Conservation (phyloP, 2,329 filamentous ascomycete genomes). For the Sporothrix inflata region DNA sequence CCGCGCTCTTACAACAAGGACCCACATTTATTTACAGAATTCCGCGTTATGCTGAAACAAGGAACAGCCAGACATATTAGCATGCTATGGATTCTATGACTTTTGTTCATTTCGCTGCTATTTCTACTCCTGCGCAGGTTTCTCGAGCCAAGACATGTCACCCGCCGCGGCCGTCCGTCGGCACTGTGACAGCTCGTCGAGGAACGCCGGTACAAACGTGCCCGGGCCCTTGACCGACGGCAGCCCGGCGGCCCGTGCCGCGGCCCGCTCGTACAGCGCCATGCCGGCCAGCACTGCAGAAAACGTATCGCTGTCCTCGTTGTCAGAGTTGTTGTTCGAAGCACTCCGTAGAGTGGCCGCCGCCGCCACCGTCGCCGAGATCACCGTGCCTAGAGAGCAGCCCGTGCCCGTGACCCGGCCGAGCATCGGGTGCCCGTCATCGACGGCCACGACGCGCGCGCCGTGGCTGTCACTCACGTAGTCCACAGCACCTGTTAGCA, state of each 20-base stretch:
- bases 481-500: slow-evolving; percentile 82
- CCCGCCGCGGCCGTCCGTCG: slow-evolving; percentile 28
- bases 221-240: slow-evolving; percentile 75
- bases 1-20: background rate
- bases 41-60: background rate
- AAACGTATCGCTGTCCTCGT: slow-evolving; percentile 59
- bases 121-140: no score
- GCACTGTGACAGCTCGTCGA: slow-evolving; percentile 68
- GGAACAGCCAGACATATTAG: background rate
- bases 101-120: background rate
- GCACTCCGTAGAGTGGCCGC: slow-evolving; percentile 42
- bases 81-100: background rate
- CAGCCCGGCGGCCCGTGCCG: slow-evolving; percentile 68
- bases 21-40: background rate
- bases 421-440: slow-evolving; percentile 76
- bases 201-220: slow-evolving; percentile 81
- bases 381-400: slow-evolving; percentile 80
- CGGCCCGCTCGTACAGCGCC: slow-evolving; percentile 74
- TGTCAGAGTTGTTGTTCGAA: background rate
- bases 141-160: slow-evolving; percentile 32
- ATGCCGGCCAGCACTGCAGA: slow-evolving; percentile 72
- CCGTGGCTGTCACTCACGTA: slow-evolving; percentile 71
- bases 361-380: slow-evolving; percentile 75
- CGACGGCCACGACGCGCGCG: slow-evolving; percentile 63
- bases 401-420: slow-evolving; percentile 77